Percentiles rank a stretch among this genome's conserved stretches.
Evolutionary conservation across 176 grass and related monocot genomes (phyloP).

Genomic region (Carex kokanica): DNA sequence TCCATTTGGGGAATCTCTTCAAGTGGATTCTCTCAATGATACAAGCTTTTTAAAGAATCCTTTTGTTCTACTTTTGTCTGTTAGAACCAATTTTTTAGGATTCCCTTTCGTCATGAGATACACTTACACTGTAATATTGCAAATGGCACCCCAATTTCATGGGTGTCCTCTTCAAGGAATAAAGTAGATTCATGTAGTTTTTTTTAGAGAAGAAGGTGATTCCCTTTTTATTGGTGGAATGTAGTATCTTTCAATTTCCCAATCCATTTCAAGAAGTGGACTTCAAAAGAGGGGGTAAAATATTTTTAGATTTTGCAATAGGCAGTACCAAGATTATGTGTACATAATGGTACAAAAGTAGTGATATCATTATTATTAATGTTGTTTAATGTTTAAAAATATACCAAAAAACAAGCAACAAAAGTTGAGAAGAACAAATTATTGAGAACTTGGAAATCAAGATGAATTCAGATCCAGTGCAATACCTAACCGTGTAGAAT

Average conservation of each 20-base stretch:
- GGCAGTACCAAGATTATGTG: not conserved
- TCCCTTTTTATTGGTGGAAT: conserved; percentile 8
- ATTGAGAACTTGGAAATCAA: not conserved
- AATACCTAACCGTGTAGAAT: too few species aligned
- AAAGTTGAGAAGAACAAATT: not conserved
- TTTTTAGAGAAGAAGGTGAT: conserved; percentile 24
- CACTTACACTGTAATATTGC: not conserved
- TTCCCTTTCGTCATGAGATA: conserved; percentile 17
- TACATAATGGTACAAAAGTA: not conserved
- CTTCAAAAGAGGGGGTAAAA: not conserved
- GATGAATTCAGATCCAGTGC: too few species aligned
- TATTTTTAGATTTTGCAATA: conserved; percentile 2
- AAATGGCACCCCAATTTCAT: conserved; percentile 24
- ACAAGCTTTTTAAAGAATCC: conserved; percentile 29
- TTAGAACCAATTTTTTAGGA: conserved; percentile 13
- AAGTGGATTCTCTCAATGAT: conserved; percentile 32
- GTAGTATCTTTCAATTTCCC: not conserved
- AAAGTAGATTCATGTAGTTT: conserved; percentile 22
- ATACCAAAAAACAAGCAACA: not conserved
- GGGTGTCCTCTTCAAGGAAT: conserved; percentile 32
- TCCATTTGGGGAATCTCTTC: conserved; percentile 26
- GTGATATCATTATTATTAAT: not conserved
- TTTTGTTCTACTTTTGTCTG: conserved; percentile 9
- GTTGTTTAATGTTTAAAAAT: not conserved
- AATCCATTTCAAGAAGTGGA: conserved; percentile 18